Percentiles rank a stretch among this genome's conserved stretches.
phyloP scores from a whole-genome alignment of 306 rosid species.

The Oxytropis ochrocephala region DNA sequence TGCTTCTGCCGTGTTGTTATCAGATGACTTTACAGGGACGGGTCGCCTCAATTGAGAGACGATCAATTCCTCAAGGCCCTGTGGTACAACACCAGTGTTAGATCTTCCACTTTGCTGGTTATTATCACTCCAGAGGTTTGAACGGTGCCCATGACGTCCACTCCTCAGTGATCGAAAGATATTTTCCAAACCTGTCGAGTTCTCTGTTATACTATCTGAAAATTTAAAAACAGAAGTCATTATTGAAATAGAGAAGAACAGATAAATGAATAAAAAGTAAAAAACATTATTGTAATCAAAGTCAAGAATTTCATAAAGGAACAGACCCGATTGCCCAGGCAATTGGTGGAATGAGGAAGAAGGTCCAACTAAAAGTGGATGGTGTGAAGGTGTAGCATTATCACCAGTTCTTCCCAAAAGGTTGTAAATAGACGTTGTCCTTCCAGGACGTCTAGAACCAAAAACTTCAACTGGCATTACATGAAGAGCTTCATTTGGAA shows the following conservation, averaged over 20 bases:
- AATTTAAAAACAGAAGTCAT: not conserved
- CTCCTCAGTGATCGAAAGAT: slow-evolving; percentile 81
- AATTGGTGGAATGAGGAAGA: slow-evolving; percentile 43
- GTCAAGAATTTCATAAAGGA: not conserved
- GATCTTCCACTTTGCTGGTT: slow-evolving; percentile 74
- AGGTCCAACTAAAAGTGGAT: slow-evolving; percentile 91
- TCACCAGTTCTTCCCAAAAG: slow-evolving; percentile 90
- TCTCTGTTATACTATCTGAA: slow-evolving; percentile 57
- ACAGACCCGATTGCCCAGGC: slow-evolving; percentile 54
- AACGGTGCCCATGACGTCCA: slow-evolving; percentile 92
- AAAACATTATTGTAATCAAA: not conserved
- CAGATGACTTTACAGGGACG: slow-evolving; percentile 51
- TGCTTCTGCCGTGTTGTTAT: slow-evolving; percentile 30
- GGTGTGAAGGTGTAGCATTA: slow-evolving; percentile 65
- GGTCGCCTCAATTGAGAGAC: slow-evolving; percentile 84
- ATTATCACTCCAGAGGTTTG: slow-evolving; percentile 79
- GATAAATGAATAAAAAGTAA: not conserved
- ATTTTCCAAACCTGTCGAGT: slow-evolving; percentile 64
- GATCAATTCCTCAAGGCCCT: slow-evolving; percentile 89
- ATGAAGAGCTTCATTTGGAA: slow-evolving; percentile 80
- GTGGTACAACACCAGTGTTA: slow-evolving; percentile 54
- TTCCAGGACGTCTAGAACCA: slow-evolving; percentile 93
- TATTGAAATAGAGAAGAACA: not conserved
- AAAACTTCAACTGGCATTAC: slow-evolving; percentile 97
- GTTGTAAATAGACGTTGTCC: slow-evolving; percentile 92